These are phyloP conservation scores for Coniochaeta prunicola DNA, from an alignment of 2,329 filamentous ascomycete genomes.

Conservation along the genomic window DNA sequence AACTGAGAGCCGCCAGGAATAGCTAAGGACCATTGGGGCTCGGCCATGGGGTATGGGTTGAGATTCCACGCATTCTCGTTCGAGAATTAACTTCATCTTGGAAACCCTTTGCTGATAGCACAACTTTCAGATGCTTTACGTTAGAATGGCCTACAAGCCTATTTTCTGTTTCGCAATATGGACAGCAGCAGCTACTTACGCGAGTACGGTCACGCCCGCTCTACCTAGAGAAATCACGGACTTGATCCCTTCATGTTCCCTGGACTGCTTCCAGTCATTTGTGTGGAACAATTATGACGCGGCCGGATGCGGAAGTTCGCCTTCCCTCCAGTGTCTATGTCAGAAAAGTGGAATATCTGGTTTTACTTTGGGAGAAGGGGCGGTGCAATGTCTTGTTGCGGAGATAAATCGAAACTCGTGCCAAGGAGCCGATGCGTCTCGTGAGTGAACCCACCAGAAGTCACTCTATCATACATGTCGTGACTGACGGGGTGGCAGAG, in stretches of 20 bases:
- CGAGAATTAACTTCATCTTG: conserved; percentile 4
- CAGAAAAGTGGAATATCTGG: conserved; percentile 48
- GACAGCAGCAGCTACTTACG: conserved; percentile 20
- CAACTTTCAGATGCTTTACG: conserved; percentile 28
- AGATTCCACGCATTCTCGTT: conserved; percentile 6
- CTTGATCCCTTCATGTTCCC: conserved; percentile 51
- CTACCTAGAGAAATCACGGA: conserved; percentile 30
- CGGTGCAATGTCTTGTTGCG: conserved; percentile 58
- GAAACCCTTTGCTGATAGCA: conserved; percentile 3
- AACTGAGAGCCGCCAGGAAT: background rate
- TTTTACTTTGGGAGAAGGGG: conserved; percentile 66
- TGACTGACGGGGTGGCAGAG: conserved; percentile 20
- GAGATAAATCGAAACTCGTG: conserved; percentile 45
- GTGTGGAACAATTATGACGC: conserved; percentile 50
- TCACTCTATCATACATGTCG: background rate
- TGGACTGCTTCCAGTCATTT: conserved; percentile 55
- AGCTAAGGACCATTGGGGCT: background rate
- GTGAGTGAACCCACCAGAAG: conserved; percentile 22
- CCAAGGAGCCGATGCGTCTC: conserved; percentile 30
- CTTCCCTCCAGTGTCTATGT: conserved; percentile 58
- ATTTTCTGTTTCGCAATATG: conserved; percentile 20
- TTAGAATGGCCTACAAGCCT: conserved; percentile 35
- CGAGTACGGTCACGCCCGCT: conserved; percentile 18
- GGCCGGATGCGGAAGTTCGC: conserved; percentile 37
- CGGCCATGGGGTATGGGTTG: background rate